Conservation (phyloP, 177 flowering plant genomes). For the Telopea speciosissima region DNA sequence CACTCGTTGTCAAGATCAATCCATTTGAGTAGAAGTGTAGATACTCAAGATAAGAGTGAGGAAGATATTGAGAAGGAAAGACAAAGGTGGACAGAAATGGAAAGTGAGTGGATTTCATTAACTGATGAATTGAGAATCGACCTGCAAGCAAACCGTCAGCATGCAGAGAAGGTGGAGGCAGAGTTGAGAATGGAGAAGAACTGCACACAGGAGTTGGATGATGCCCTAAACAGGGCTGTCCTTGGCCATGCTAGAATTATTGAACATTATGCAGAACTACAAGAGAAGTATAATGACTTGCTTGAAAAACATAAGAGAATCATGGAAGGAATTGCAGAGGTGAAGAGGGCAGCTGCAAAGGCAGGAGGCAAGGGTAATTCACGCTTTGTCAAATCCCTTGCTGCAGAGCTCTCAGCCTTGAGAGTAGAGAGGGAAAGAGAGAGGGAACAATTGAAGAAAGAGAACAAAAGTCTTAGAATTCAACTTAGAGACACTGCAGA, state of each 20-base stretch:
- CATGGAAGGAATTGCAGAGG: constrained; percentile 84
- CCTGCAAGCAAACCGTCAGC: constrained; percentile 58
- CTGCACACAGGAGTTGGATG: constrained; percentile 78
- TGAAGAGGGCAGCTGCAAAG: constrained; percentile 78
- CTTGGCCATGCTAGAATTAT: constrained; percentile 79
- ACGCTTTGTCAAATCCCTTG: constrained; percentile 63
- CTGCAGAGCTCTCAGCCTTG: constrained; percentile 79
- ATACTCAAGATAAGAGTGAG: constrained; percentile 14
- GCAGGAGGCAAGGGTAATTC: constrained; percentile 69
- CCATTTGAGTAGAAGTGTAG: constrained; percentile 38
- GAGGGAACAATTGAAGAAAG: constrained; percentile 67
- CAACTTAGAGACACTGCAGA: constrained; percentile 97
- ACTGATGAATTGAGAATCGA: constrained; percentile 89
- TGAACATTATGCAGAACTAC: constrained; percentile 89
- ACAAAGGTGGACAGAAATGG: constrained; percentile 89
- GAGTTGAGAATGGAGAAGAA: constrained; percentile 70
- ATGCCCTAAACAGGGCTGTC: constrained; percentile 73
- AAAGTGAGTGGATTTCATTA: constrained; percentile 89
- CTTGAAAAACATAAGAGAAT: constrained; percentile 57
- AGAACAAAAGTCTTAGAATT: constrained; percentile 64
- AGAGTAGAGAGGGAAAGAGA: constrained; percentile 81
- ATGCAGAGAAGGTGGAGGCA: constrained; percentile 65
- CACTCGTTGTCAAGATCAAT: constrained; percentile 40
- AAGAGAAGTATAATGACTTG: constrained; percentile 75
- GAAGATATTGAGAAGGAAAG: constrained; percentile 81